Evolutionary conservation across 495 filamentous ascomycete genomes (phyloP).

Genomic region (Talaromyces thailandensis): DNA sequence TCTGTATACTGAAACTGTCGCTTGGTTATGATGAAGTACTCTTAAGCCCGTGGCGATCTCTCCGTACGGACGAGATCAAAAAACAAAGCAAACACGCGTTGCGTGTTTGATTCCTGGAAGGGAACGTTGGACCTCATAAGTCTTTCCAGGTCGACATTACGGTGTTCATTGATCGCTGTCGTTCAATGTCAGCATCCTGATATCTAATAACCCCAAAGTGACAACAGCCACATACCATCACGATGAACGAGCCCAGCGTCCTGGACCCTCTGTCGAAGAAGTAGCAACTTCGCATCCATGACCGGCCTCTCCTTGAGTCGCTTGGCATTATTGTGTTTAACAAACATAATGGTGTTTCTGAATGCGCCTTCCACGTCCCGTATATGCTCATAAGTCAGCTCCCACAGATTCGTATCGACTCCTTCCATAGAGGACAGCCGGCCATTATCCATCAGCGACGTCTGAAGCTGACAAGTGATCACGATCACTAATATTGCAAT

Average conservation of each 20-base stretch:
- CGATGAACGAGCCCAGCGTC: not conserved
- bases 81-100: not conserved
- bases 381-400: not conserved
- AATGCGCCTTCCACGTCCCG: slow-evolving; percentile 2
- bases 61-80: not conserved
- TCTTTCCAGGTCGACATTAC: not conserved
- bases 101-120: not conserved
- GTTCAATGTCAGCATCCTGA: not conserved
- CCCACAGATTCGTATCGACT: not conserved
- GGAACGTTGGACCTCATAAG: not conserved
- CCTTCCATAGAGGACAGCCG: not conserved
- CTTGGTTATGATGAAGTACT: not conserved
- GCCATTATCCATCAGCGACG: slow-evolving; percentile 6
- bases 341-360: not conserved
- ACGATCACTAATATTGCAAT: slow-evolving; percentile 5
- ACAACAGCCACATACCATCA: not conserved
- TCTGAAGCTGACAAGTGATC: slow-evolving; percentile 6
- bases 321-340: not conserved
- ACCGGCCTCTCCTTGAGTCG: not conserved
- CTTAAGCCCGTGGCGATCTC: not conserved
- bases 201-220: too few species aligned
- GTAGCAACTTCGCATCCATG: not conserved
- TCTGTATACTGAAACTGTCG: not conserved
- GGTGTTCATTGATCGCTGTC: not conserved
- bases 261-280: not conserved